Evolutionary conservation across 163 green algal genomes (phyloP), one percentile per base, ranked within the genome.

Genomic region (Prototheca wickerhamii): DNA sequence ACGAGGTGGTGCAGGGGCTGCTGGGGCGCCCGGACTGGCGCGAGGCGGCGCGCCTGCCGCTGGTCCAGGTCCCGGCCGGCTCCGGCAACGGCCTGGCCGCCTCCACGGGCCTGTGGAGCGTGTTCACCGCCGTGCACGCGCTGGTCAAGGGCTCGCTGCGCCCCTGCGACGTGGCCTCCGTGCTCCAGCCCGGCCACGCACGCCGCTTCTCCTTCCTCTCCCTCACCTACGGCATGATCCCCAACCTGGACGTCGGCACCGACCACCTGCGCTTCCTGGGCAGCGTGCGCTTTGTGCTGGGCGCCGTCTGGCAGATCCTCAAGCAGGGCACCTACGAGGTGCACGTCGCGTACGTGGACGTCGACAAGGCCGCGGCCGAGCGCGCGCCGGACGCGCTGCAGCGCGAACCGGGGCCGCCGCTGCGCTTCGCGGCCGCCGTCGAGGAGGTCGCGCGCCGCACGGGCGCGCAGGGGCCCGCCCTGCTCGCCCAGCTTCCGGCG

Each of bases 41-140:
- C 6, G 31, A 64, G 2, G 75, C 73, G 2, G n/a, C 49, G 3
- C n/a, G 34, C 21, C 30, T 81, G 23, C 79, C 80, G 2, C 50
- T 92, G 32, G 70, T 70, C 4, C 75, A 76, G 40, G 34, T 91
- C 1, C 85, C 85, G 12, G 74, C 67, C 18, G 84, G 84, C 60
- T 77, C 61, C 20, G 86, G 85, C 62, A 93, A 93, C 71, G 86
- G 79, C 6, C 65, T 93, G 52, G 75, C 82, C 2, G 82, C 82
- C 12, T 83, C 63, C 40, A 67, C 69, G 21, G 79, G 71, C 4
- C 52, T 91, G 58, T 92, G 82, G 80, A 73, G 72, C 59, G 31
- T 70, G 8, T 55, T 60, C 4, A 84, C 84, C 23, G 86, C 79
- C 4, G 63, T 74, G 30, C 59, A 75, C 33, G 78, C 74, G 5